These are phyloP conservation scores for Calophaca sinica DNA, from an alignment of 306 rosid genomes.

Conservation along the genomic window DNA sequence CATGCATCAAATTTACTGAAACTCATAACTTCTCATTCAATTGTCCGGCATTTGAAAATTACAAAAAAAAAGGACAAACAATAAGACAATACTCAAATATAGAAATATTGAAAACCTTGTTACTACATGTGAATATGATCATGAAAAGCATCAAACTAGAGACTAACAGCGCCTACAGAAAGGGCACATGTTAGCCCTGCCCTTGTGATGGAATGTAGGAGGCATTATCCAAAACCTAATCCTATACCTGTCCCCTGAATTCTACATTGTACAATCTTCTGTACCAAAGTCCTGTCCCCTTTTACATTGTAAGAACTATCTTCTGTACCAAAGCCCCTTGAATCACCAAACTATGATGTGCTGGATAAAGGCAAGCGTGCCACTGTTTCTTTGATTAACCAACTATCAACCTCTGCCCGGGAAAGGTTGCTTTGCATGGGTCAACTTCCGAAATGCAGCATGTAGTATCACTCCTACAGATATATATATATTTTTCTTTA, in stretches of 20 bases:
- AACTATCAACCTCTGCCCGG: constrained; percentile 52
- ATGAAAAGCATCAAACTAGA: constrained; percentile 5
- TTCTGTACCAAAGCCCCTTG: constrained; percentile 38
- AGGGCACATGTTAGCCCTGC: constrained; percentile 4
- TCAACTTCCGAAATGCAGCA: constrained; percentile 84
- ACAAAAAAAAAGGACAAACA: background rate
- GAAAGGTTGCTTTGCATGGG: constrained; percentile 68
- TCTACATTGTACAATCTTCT: constrained; percentile 33
- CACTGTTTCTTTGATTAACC: constrained; percentile 11
- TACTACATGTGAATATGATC: background rate
- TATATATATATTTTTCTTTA: too few relatives aligned
- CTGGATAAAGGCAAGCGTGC: constrained; percentile 4
- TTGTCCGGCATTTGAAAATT: background rate
- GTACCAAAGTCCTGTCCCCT: constrained; percentile 17
- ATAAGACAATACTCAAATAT: background rate
- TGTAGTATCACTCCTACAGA: constrained; percentile 73
- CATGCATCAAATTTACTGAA: background rate
- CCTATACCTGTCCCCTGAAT: constrained; percentile 23
- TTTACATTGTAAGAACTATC: constrained; percentile 41
- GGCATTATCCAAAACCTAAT: constrained; percentile 32
- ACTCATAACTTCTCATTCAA: background rate
- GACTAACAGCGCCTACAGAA: background rate
- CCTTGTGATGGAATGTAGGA: background rate
- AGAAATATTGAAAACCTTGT: background rate
- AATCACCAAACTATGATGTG: constrained; percentile 6